These are phyloP conservation scores for Candida sithepensis DNA, from an alignment of 805 yeast genomes.

Conservation along the genomic window DNA sequence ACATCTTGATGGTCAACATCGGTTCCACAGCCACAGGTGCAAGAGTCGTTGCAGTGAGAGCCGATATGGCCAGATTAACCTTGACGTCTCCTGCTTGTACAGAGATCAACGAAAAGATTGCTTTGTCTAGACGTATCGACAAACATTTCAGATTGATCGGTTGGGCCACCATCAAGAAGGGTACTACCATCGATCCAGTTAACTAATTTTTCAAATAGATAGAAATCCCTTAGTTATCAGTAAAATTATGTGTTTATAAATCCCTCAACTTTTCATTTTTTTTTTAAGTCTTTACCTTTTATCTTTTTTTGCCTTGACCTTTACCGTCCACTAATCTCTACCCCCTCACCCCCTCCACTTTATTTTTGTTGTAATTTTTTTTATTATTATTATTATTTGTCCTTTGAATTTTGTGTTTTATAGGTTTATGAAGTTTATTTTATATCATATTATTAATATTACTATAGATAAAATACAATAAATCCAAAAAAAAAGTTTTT, in stretches of 20 bases:
- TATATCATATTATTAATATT: not conserved
- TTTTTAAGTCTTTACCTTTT: not conserved
- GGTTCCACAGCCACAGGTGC: conserved; percentile 99
- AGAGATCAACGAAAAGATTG: conserved; percentile 96
- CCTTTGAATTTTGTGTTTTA: not conserved
- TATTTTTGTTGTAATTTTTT: not conserved
- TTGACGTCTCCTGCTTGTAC: conserved; percentile 99
- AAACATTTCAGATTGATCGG: conserved; percentile 99
- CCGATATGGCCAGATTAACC: conserved; percentile 98
- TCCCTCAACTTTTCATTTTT: not conserved
- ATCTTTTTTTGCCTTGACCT: not conserved
- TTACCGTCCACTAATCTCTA: not conserved
- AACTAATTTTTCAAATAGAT: no score
- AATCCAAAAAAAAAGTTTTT: no score
- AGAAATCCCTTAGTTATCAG: no score
- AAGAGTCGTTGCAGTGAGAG: conserved; percentile 94
- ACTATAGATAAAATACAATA: not conserved
- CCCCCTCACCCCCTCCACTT: not conserved
- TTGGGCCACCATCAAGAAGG: conserved; percentile 98
- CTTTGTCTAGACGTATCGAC: conserved; percentile 97
- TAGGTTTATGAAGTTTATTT: conserved; percentile 1
- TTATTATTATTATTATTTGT: no score
- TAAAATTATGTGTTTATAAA: no score
- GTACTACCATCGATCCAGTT: conserved; percentile 81
- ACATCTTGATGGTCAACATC: conserved; percentile 97